Base-by-base conservation (phyloP, 306 rosid species). In the Inga oerstediana region DNA sequence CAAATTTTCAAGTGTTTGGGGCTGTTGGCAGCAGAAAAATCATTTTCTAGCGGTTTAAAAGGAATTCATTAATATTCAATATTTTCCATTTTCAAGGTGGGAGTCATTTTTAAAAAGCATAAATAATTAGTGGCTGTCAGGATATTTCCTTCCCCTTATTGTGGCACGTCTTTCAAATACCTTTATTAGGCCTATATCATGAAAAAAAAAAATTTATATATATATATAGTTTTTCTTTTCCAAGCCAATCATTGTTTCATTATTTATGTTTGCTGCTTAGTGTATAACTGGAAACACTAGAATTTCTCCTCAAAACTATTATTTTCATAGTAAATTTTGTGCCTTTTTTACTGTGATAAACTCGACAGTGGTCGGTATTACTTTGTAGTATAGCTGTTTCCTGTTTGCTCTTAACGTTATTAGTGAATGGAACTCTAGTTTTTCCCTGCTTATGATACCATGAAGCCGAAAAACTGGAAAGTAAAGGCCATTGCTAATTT, bases 1-100 rank as follows among this genome's bases (percentile, higher is more conserved):
- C 46, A 68, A 32, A 66, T 74, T 84, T 82, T 73, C 87, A 66
- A 73, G 83, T 79, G 44, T 79, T 52, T 74, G 80, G 72, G 75
- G 80, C 71, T 79, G 72, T 79, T 70, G 41, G 71, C 77, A 67
- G 75, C 41, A 35, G 78, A 74, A 75, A 84, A 75, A 75, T 74
- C 27, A 75, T 84, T 84, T 79, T 49, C 74, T 75, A 74, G 77
- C 45, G 2, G 34, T 17, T 79, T 73, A 61, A 62, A 81, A 59
- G 64, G 49, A 83, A 39, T 75, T 51, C 17, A 20, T 74, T 24
- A 58, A 20, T n/a, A 20, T 20, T 58, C 64, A 32, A 49, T 84
- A 78, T 74, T 78, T 78, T 62, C 62, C 51, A 48, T 72, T 46
- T 83, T 45, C 79, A 70, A 46, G 51, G 54, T 43, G 72, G 76